Conservation (phyloP, 768 basidiomycete species). For the Russula olivacea region DNA sequence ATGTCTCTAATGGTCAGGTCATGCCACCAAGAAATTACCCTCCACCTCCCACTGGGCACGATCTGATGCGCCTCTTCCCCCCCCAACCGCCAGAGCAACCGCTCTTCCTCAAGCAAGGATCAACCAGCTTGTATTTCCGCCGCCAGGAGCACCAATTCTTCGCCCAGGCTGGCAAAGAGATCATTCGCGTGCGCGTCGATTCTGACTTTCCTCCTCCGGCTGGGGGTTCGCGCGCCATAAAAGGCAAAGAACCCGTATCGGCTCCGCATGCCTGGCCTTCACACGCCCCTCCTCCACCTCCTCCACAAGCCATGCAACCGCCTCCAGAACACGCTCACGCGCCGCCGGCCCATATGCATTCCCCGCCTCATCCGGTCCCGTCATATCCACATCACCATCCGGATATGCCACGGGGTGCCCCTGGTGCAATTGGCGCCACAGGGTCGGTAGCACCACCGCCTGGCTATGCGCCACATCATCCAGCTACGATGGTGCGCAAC, state of each 20-base stretch:
- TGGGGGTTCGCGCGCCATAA: conserved; percentile 15
- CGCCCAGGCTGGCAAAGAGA: conserved; percentile 70
- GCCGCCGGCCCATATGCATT: conserved; percentile 19
- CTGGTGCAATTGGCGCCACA: conserved; percentile 11
- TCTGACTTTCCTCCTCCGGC: conserved; percentile 42
- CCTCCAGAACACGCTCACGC: conserved; percentile 22
- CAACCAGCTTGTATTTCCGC: conserved; percentile 69
- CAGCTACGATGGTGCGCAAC: conserved; percentile 16
- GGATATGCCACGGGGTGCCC: conserved; percentile 31
- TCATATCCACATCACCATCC: conserved; percentile 35
- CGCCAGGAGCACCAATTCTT: conserved; percentile 77
- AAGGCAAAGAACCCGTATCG: conserved; percentile 21
- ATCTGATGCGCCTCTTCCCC: conserved; percentile 82
- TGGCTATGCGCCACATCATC: conserved; percentile 26
- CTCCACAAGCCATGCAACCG: conserved; percentile 23
- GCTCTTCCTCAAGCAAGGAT: conserved; percentile 51
- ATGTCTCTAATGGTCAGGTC: conserved; percentile 50
- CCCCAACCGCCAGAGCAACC: conserved; percentile 53
- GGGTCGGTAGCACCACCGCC: conserved; percentile 30
- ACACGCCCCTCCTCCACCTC: conserved; percentile 28
- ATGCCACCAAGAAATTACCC: conserved; percentile 55
- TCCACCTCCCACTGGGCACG: conserved; percentile 72
- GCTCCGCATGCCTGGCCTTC: conserved; percentile 12
- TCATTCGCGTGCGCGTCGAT: conserved; percentile 68
- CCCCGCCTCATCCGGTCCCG: conserved; percentile 26